A percentile compares a stretch with the other conserved stretches of the same genome.
Conservation (phyloP, 768 basidiomycete species). For the Kwoniella botswanensis region DNA sequence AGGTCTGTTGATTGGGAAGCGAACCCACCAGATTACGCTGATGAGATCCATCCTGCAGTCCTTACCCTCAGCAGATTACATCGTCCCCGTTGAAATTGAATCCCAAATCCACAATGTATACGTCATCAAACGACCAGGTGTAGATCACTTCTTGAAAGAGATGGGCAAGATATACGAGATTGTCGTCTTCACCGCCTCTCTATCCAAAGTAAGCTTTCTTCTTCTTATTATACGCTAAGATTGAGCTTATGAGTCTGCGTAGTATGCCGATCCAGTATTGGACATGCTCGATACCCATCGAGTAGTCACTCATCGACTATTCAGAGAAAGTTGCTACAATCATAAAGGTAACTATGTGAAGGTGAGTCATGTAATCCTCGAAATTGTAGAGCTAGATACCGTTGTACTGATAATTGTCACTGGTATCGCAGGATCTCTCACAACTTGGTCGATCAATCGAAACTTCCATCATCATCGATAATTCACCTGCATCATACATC, state of each 20-base stretch:
- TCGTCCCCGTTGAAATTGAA: slow-evolving; percentile 98
- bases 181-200: slow-evolving; percentile 95
- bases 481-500: slow-evolving; percentile 97
- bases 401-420: too few species aligned
- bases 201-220: slow-evolving; percentile 78
- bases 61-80: slow-evolving; percentile 91
- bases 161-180: slow-evolving; percentile 99
- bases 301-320: slow-evolving; percentile 90
- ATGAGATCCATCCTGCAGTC: slow-evolving; percentile 65
- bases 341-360: slow-evolving; percentile 99
- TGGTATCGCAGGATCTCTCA: slow-evolving; percentile 76
- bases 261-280: slow-evolving; percentile 98
- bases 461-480: slow-evolving; percentile 97
- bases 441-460: slow-evolving; percentile 92
- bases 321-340: slow-evolving; percentile 98
- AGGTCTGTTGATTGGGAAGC: slow-evolving; percentile 64
- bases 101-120: slow-evolving; percentile 98
- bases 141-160: slow-evolving; percentile 92
- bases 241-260: slow-evolving; percentile 9
- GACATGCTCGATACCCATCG: slow-evolving; percentile 93
- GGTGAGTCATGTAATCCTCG: slow-evolving; percentile 61
- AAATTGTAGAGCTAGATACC: too few species aligned
- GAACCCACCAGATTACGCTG: neutral
- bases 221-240: neutral
- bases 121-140: slow-evolving; percentile 97